Evolutionary conservation across 169 alveolate genomes (phyloP), one percentile per base, ranked within the genome.

Genomic region (Plasmodium inui): DNA sequence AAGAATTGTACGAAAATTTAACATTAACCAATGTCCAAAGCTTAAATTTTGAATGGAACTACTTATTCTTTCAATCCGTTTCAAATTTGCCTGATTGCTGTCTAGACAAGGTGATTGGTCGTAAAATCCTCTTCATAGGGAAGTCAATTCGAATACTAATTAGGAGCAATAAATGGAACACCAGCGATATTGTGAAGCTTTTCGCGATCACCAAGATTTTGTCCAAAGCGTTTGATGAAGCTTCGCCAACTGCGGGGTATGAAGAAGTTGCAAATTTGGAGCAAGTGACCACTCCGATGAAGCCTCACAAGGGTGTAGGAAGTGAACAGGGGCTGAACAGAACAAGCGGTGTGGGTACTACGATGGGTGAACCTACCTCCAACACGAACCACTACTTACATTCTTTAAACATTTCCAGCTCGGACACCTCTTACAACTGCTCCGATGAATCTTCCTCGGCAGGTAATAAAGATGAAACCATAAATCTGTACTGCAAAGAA

Each of bases 41-140:
- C 70, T 84, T 94, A 28, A 96, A 92, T 85, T 96, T 92, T 53
- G 97, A 96, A 82, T 96, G 97, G 97, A 94, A 95, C 14, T 96
- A 84, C 78, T 39, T 80, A 73, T 96, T 96, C 84, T 96, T 92
- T 80, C 95, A 91, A 82, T 81, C 92, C 22, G 46, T 91, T 28
- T 81, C 91, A 32, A 91, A 91, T 91, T 41, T 91, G 30, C 95
- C 95, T 37, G 82, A 91, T 2, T 91, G 95, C 55, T 91, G 95
- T 57, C 32, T 96, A 41, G 94, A 94, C 41, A 82, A 86, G 79
- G 61, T 55, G 6, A 57, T 22, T 26, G 91, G 94, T 46, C 28
- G 93, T 28, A 90, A 94, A 94, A 95, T 96, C 14, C 90, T 96
- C 19, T 95, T 96, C 74, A 74, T 95, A 67, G 97, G 97, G 12